These are phyloP conservation scores for Pseudocercospora fuligena DNA, from an alignment of 2,329 filamentous ascomycete genomes.

Conservation along the genomic window DNA sequence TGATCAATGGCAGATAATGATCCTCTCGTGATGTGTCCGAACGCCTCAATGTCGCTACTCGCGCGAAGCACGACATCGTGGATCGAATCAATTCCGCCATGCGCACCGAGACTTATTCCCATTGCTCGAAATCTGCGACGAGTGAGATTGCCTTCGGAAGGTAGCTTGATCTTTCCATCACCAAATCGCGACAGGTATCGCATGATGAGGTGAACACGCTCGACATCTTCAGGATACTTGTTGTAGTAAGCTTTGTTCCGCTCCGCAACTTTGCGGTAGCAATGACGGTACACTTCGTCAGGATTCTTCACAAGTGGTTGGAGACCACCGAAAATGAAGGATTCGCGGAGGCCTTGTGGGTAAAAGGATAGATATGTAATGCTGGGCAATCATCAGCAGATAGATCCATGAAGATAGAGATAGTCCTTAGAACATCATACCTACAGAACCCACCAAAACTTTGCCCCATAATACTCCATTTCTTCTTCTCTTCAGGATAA, in stretches of 20 bases:
- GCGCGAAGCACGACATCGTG: conserved; percentile 75
- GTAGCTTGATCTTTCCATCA: conserved; percentile 66
- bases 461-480: conserved; percentile 88
- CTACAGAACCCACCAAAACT: conserved; percentile 88
- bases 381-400: conserved; percentile 28
- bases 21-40: conserved; percentile 74
- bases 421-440: background rate
- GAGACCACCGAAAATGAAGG: conserved; percentile 83
- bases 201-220: conserved; percentile 69
- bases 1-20: conserved; percentile 72
- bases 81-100: conserved; percentile 76
- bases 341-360: conserved; percentile 73
- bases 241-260: conserved; percentile 79
- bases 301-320: conserved; percentile 73
- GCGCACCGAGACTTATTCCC: conserved; percentile 77
- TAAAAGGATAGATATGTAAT: conserved; percentile 82
- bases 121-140: conserved; percentile 75
- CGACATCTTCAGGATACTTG: conserved; percentile 83
- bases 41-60: conserved; percentile 73
- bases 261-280: conserved; percentile 70
- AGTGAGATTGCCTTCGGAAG: conserved; percentile 74
- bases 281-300: conserved; percentile 75
- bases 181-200: conserved; percentile 63
- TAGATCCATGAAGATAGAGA: background rate
- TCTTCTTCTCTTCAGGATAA: conserved; percentile 70